A percentile compares a stretch with the other conserved stretches of the same genome.
phyloP scores from a whole-genome alignment of 768 basidiomycete species.

The Dictyophora rubrovolvata region DNA sequence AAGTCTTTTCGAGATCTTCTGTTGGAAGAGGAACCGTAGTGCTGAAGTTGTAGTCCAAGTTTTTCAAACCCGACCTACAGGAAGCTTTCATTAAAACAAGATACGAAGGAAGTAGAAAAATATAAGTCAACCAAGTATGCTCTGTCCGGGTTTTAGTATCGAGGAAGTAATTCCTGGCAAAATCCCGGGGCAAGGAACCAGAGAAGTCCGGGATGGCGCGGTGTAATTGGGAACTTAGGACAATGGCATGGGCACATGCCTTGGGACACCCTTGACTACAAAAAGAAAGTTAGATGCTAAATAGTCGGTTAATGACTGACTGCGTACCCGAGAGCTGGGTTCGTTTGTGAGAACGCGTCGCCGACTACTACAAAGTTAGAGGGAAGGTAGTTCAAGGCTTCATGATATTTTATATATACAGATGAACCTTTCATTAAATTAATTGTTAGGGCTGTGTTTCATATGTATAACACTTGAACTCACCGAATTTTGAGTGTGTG shows the following conservation, averaged over 20 bases:
- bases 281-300: background rate
- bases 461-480: background rate
- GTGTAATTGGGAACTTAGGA: background rate
- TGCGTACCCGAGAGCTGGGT: constrained; percentile 11
- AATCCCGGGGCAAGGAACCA: background rate
- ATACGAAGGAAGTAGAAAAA: background rate
- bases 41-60: background rate
- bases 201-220: no score
- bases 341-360: constrained; percentile 11
- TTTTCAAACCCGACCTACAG: background rate
- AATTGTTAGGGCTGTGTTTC: background rate
- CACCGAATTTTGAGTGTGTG: constrained; percentile 7
- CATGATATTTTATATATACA: constrained; percentile 14
- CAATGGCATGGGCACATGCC: background rate
- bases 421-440: constrained; percentile 10
- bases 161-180: background rate
- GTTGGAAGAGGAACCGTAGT: background rate
- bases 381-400: constrained; percentile 11
- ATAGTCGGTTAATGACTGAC: background rate
- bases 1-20: background rate
- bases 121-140: background rate
- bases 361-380: constrained; percentile 14
- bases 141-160: background rate
- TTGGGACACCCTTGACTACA: background rate
- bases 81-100: background rate